phyloP scores from a whole-genome alignment of 2,329 filamentous ascomycete species.

The Colletotrichum liriopes region DNA sequence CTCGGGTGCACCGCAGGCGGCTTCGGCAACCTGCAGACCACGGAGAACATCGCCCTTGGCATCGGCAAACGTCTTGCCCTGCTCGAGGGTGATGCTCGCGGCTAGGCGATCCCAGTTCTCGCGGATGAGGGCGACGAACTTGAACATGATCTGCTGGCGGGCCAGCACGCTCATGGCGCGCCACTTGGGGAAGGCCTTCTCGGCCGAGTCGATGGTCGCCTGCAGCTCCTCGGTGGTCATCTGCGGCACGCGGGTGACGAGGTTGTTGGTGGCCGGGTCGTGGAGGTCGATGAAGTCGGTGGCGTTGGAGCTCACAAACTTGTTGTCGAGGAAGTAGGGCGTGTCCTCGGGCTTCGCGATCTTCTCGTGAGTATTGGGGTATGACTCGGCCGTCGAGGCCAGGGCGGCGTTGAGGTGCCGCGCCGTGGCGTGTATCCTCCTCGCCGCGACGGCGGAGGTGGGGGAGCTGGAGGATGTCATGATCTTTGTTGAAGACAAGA shows the following conservation, averaged over 20 bases:
- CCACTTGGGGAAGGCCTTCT: constrained; percentile 84
- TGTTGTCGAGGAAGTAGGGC: constrained; percentile 86
- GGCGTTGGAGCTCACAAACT: constrained; percentile 78
- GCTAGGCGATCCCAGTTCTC: constrained; percentile 90
- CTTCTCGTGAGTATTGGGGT: constrained; percentile 81
- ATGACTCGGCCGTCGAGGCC: constrained; percentile 71
- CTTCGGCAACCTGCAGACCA: constrained; percentile 88
- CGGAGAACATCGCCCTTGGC: constrained; percentile 86
- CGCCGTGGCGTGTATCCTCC: constrained; percentile 72
- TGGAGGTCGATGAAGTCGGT: constrained; percentile 84
- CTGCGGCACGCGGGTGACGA: constrained; percentile 87
- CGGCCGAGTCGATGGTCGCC: constrained; percentile 81
- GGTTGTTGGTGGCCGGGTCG: constrained; percentile 89
- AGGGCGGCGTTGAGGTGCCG: constrained; percentile 70
- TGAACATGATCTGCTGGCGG: constrained; percentile 90
- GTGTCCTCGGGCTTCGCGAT: constrained; percentile 79
- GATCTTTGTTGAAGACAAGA: constrained; percentile 45
- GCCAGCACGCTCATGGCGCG: constrained; percentile 79
- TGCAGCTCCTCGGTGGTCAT: constrained; percentile 84
- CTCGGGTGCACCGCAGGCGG: constrained; percentile 84
- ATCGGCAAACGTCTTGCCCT: constrained; percentile 90
- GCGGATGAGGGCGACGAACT: constrained; percentile 83
- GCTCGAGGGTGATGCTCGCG: constrained; percentile 88
- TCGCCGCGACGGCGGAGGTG: constrained; percentile 57
- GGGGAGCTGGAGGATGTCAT: constrained; percentile 45